phyloP scores from a whole-genome alignment of 2,329 filamentous ascomycete species.

The Cordyceps javanica region DNA sequence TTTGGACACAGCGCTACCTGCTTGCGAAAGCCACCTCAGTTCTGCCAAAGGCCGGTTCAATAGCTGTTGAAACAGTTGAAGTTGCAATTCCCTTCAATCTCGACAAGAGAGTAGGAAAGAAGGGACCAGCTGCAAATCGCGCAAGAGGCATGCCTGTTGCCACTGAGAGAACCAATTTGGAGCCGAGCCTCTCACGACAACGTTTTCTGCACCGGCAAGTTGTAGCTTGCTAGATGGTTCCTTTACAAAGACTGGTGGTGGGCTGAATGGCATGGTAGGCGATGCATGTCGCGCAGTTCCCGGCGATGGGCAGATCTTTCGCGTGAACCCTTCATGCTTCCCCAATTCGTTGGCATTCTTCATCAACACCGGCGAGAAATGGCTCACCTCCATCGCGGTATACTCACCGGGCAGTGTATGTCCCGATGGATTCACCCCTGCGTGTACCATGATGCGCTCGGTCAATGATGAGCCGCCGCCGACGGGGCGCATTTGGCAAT shows the following conservation, averaged over 20 bases:
- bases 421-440: background rate
- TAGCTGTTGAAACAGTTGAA: no score
- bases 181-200: background rate
- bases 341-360: background rate
- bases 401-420: background rate
- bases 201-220: background rate
- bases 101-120: background rate
- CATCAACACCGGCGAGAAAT: background rate
- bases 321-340: background rate
- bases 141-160: background rate
- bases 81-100: no score
- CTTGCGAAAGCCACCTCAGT: no score
- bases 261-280: background rate
- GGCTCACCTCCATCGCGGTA: background rate
- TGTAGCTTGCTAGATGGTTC: background rate
- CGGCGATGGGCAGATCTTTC: background rate
- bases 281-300: background rate
- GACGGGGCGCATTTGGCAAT: background rate
- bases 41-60: no score
- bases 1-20: no score
- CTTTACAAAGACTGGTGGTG: background rate
- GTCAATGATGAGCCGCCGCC: background rate
- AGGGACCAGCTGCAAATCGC: background rate
- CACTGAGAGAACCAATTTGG: background rate
- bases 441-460: background rate